phyloP scores from a whole-genome alignment of 208 protist species.

The Herpetomonas muscarum region DNA sequence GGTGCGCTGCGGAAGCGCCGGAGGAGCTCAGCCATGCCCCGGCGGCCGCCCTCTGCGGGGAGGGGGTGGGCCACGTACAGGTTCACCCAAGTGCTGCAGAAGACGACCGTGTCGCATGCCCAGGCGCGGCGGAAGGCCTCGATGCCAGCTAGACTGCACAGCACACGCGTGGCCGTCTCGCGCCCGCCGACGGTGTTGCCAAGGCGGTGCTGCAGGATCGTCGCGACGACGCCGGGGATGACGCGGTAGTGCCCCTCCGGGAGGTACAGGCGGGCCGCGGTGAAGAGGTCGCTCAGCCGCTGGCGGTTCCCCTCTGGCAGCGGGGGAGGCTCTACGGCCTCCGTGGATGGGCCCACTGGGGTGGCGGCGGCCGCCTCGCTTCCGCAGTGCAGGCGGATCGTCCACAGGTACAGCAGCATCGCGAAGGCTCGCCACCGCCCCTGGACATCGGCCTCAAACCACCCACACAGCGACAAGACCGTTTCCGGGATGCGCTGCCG shows the following conservation, averaged over 20 bases:
- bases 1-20: neutral
- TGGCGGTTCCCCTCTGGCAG: neutral
- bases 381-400: slow-evolving; percentile 13
- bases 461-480: slow-evolving; percentile 7
- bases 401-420: slow-evolving; percentile 20
- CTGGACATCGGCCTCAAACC: slow-evolving; percentile 14
- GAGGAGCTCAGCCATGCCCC: neutral
- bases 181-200: neutral
- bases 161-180: neutral
- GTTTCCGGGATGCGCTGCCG: neutral
- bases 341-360: no score
- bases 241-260: slow-evolving; percentile 4
- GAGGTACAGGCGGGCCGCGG: slow-evolving; percentile 6
- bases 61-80: slow-evolving; percentile 6
- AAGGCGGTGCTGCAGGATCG: slow-evolving; percentile 19
- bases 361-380: neutral
- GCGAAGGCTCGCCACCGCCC: slow-evolving; percentile 14
- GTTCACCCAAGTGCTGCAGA: slow-evolving; percentile 22
- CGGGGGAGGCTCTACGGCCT: neutral
- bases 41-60: neutral
- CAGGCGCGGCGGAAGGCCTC: slow-evolving; percentile 12
- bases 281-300: slow-evolving; percentile 7
- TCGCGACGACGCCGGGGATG: slow-evolving; percentile 1
- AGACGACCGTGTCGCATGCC: slow-evolving; percentile 13
- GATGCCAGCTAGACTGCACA: slow-evolving; percentile 6